Evolutionary conservation across 2,329 filamentous ascomycete genomes (phyloP), one percentile per base, ranked within the genome.

Genomic region (Talaromyces sp.): DNA sequence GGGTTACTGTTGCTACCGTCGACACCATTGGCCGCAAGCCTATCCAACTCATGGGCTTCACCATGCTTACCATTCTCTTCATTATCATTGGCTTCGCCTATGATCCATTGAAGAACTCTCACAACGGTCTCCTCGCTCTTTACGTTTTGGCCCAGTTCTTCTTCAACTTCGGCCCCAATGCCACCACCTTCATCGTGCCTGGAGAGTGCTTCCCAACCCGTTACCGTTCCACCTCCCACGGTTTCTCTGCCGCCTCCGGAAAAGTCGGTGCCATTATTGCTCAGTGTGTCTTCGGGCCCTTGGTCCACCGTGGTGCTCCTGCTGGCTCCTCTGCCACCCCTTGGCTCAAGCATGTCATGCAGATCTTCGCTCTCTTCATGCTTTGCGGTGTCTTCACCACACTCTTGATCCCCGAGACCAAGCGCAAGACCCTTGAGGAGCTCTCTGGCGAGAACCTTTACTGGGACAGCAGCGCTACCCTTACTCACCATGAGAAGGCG

Each of bases 361-460:
- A 91, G 71, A 88, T 92, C 41, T 92, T 90, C 72, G 88, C 88
- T 0, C 79, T 91, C 10, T 92, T 93, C 79, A 92, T 92, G 90
- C 79, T 92, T 6, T 81, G 83, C 56, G 90, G 90, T 38, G 83
- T 84, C 53, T 74, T 90, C 53, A 85, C 85, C 2, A 86, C 87
- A 1, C 77, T 92, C 3, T 75, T 93, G n/a, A 86, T 92, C 24
- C 89, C 89, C 0, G 90, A 92, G 75, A 92, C 88, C 0, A 91
- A 88, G 77, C 82, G 88, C 1, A 81, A 85, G 71, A 91, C 89
- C 0, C 78, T 94, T 48, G 90, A 91, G 70, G 83, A 87, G 64
- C 76, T 91, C 17, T 82, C 86, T 1, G 87, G 87, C 10, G 88
- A 91, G 71, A 78, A 83, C 2, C 82, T 85, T 1, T 86, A 85